Conservation (phyloP, 148 eudicot genomes). For the Fagopyrum esculentum region DNA sequence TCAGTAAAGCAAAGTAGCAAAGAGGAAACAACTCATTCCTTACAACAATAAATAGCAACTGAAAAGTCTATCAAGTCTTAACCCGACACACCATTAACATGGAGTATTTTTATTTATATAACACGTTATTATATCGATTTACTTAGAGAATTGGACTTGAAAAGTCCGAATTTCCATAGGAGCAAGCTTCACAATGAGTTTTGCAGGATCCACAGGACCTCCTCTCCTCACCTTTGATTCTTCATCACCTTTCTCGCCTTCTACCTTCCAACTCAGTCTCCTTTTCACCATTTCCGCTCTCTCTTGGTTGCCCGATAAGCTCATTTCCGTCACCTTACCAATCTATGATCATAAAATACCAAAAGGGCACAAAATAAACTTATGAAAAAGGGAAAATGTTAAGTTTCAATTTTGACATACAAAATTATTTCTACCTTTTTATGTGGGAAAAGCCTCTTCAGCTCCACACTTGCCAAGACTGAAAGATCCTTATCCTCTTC, state of each 20-base stretch:
- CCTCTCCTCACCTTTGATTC: constrained; percentile 41
- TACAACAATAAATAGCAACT: neutral
- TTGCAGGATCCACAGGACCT: constrained; percentile 51
- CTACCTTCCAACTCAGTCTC: constrained; percentile 70
- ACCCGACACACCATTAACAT: neutral
- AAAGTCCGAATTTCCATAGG: constrained; percentile 96
- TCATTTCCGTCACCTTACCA: constrained; percentile 32
- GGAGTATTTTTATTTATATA: neutral
- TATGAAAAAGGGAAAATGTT: neutral
- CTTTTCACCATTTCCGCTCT: constrained; percentile 70
- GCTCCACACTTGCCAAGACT: constrained; percentile 55
- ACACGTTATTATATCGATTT: constrained; percentile 26
- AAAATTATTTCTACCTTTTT: constrained; percentile 44
- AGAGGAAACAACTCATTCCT: neutral
- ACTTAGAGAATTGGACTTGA: constrained; percentile 43
- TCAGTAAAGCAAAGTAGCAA: too few species aligned
- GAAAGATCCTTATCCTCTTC: constrained; percentile 96
- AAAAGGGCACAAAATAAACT: neutral
- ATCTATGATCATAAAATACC: constrained; percentile 18
- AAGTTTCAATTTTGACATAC: neutral
- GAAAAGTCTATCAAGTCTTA: neutral
- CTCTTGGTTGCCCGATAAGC: constrained; percentile 80
- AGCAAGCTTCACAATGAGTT: constrained; percentile 62
- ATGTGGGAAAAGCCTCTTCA: constrained; percentile 55
- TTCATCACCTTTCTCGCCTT: constrained; percentile 31